Evolutionary conservation across 257 asterid species (phyloP).

Genomic region (Capsicum pubescens): DNA sequence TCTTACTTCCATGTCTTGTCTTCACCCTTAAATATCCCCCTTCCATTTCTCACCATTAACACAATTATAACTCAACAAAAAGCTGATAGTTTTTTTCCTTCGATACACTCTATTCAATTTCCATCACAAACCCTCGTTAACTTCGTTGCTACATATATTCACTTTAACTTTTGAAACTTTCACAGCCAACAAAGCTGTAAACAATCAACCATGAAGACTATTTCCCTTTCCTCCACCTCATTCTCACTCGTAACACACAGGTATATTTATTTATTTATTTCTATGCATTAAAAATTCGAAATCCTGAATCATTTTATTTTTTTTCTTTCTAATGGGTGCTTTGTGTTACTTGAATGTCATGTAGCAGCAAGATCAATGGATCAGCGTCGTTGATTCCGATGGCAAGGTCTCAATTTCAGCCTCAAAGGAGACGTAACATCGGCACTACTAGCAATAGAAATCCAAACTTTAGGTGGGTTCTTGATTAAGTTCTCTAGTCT

Average conservation of each 20-base stretch:
- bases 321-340: not conserved
- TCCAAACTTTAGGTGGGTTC: conserved; percentile 52
- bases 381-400: conserved; percentile 26
- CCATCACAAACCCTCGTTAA: not conserved
- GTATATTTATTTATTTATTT: not conserved
- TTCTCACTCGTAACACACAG: conserved; percentile 29
- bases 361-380: conserved; percentile 32
- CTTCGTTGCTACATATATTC: not conserved
- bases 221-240: conserved; percentile 41
- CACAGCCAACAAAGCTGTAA: not conserved
- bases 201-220: conserved; percentile 43
- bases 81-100: not conserved
- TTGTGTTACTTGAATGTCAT: not conserved
- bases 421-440: conserved; percentile 36
- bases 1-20: not conserved
- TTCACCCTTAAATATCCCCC: conserved; percentile 12
- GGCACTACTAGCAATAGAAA: conserved; percentile 35
- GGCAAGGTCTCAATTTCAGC: conserved; percentile 50
- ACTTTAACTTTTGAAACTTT: not conserved
- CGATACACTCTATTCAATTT: not conserved
- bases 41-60: not conserved
- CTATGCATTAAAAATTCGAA: not conserved
- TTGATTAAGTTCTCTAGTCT: not conserved
- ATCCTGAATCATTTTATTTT: not conserved
- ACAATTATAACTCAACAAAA: not conserved